Base-by-base conservation (phyloP, 257 asterid genomes). In the Eustoma russellianum region DNA sequence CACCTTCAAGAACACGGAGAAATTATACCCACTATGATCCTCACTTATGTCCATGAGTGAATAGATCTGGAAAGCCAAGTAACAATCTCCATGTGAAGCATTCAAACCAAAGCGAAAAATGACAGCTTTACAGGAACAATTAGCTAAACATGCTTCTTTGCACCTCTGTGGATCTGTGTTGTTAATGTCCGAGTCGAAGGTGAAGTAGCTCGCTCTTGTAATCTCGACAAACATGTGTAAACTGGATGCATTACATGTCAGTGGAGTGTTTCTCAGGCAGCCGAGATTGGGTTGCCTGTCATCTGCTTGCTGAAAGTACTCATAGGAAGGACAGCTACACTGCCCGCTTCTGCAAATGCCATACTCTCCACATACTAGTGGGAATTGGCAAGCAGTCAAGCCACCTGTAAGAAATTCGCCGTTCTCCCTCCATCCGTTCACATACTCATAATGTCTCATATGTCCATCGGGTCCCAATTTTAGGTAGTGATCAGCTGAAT, bases 101-200 rank as follows among this genome's bases (percentile, higher is more conserved):
- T 66, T 17, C 4, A 48, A 41, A 49, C 66, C 57, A 41, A 70
- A 65, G 0, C 33, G 69, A 66, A 78, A 70, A 1, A 79, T 17
- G 51, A 64, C 76, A 70, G 78, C 80, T 63, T 70, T 75, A 65
- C 86, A 79, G 13, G 78, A 70, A 50, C 86, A 79, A 17, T 67
- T 70, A 10, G 5, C 48, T 30, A 24, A 24, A 24, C 80, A 75
- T 8, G 72, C 72, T 49, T 65, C 63, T 66, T 70, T 73, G 54
- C 86, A 70, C 13, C 43, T 45, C 43, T 43, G 48, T 18, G 53
- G 1, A 52, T 57, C 17, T 0, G 67, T 67, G 16, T 30, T n/a
- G 3, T 0, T 14, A 17, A 49, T 49, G 9, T 55, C 56, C 1
- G 50, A 17, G 28, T 61, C 45, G 48, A 73, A 65, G 0, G 53